phyloP scores from a whole-genome alignment of 1,139 yeast species.

The Geotrichum fermentans region DNA sequence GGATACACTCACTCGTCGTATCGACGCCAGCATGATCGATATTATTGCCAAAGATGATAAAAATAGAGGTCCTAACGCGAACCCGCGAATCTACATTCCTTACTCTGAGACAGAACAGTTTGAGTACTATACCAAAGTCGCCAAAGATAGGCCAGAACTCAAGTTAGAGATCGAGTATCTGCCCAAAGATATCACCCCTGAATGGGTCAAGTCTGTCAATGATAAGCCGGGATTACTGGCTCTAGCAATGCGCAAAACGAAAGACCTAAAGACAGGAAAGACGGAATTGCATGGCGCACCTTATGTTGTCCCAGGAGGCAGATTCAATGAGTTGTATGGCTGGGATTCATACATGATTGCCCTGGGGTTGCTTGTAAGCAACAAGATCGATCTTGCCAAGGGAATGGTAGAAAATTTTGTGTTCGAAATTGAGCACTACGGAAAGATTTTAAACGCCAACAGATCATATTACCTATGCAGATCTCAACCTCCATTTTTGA shows the following conservation, averaged over 20 bases:
- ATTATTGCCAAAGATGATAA: conserved; percentile 76
- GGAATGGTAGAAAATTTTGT: conserved; percentile 93
- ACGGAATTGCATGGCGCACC: conserved; percentile 61
- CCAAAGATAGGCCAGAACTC: conserved; percentile 52
- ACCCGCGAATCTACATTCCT: conserved; percentile 78
- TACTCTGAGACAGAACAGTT: conserved; percentile 63
- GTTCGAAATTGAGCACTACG: conserved; percentile 84
- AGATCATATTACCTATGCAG: conserved; percentile 86
- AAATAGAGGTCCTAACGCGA: conserved; percentile 54
- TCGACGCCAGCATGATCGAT: conserved; percentile 60
- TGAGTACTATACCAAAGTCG: conserved; percentile 57
- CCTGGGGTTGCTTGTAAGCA: conserved; percentile 71
- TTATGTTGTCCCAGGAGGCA: conserved; percentile 94
- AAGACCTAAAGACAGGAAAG: conserved; percentile 47
- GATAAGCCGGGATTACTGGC: conserved; percentile 83
- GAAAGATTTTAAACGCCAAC: conserved; percentile 90
- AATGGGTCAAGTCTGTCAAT: conserved; percentile 69
- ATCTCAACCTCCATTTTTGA: conserved; percentile 96
- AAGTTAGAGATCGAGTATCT: conserved; percentile 72
- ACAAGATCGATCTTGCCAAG: conserved; percentile 61
- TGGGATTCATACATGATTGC: conserved; percentile 98
- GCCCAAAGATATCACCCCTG: conserved; percentile 55
- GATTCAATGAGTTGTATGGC: conserved; percentile 93
- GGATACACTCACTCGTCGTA: conserved; percentile 69
- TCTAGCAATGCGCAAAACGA: conserved; percentile 53